Evolutionary conservation across 257 asterid genomes (phyloP).

Genomic region (Fraxinus quadrangulata): DNA sequence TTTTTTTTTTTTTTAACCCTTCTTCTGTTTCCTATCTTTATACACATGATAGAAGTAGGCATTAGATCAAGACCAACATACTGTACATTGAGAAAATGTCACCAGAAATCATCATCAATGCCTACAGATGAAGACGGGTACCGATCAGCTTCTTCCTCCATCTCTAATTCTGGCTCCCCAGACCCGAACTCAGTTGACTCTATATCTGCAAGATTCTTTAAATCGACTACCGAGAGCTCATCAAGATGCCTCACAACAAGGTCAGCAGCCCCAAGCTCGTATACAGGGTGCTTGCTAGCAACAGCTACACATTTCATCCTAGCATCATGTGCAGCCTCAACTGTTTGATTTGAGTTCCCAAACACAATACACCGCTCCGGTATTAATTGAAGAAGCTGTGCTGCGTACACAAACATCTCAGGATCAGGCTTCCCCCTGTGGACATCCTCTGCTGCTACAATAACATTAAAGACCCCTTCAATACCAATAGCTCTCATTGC

Average conservation of each 20-base stretch:
- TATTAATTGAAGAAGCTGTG: slow-evolving; percentile 69
- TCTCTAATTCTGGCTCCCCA: slow-evolving; percentile 71
- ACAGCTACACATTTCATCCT: slow-evolving; percentile 90
- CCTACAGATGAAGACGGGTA: slow-evolving; percentile 48
- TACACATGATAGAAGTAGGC: slow-evolving; percentile 24
- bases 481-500: slow-evolving; percentile 67
- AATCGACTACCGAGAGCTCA: slow-evolving; percentile 76
- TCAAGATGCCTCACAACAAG: slow-evolving; percentile 73
- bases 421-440: slow-evolving; percentile 68
- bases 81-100: slow-evolving; percentile 52
- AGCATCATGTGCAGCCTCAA: slow-evolving; percentile 97
- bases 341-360: slow-evolving; percentile 83
- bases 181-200: slow-evolving; percentile 64
- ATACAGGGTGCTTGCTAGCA: slow-evolving; percentile 83
- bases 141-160: slow-evolving; percentile 57
- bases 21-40: slow-evolving; percentile 27
- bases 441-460: slow-evolving; percentile 58
- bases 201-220: slow-evolving; percentile 78
- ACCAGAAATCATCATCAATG: slow-evolving; percentile 70
- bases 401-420: slow-evolving; percentile 87
- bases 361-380: slow-evolving; percentile 88
- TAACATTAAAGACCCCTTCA: slow-evolving; percentile 61
- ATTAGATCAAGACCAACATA: slow-evolving; percentile 24
- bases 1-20: not conserved
- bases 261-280: slow-evolving; percentile 92